Evolutionary conservation across 768 basidiomycete species (phyloP), one percentile per base, ranked within the genome.

Genomic region (Daedaleopsis sinensis): DNA sequence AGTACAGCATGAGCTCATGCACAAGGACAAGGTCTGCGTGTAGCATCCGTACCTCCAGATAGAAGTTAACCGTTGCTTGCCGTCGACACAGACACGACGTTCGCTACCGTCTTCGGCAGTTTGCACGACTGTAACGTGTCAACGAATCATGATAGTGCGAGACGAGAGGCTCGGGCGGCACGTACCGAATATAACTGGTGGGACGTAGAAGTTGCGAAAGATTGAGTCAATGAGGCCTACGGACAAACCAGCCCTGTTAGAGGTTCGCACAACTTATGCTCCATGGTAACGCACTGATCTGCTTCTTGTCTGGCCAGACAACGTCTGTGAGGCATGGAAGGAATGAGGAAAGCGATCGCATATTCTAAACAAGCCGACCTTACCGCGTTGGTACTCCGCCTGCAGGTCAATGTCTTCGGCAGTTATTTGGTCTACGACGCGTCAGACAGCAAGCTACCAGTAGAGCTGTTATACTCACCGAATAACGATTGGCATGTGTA

Each of bases 381-480:
- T 55, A 86, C 88, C 90, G 69, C 90, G 83, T 68, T 93, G 91
- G 68, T 93, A 93, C 42, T 91, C 91, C 0, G 90, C 87, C 46
- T 91, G 84, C 9, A 91, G 73, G 67, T 89, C 78, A 53, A 93
- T 88, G 56, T 90, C 87, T 2, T 76, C 76, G n/a, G 73, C 77
- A 52, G 80, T 72, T 37, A 91, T 82, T 71, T 91, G 88, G 55
- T 90, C 90, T 90, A 65, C 13, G 37, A 37, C 24, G 36, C 19
- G 24, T n/a, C 43, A 44, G 5, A 15, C 2, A 42, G 16, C 15
- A 16, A 35, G 13, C 1, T 35, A 21, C 5, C 10, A 21, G 18
- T 1, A 18, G 18, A 19, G 4, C 13, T 23, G 15, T 13, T 10
- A 16, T 5, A 43, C 73, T 42, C 50, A 75, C 77, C 74, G 52